Evolutionary conservation across 352 stramenopile species (phyloP).

Genomic region (Phytophthora litchii): DNA sequence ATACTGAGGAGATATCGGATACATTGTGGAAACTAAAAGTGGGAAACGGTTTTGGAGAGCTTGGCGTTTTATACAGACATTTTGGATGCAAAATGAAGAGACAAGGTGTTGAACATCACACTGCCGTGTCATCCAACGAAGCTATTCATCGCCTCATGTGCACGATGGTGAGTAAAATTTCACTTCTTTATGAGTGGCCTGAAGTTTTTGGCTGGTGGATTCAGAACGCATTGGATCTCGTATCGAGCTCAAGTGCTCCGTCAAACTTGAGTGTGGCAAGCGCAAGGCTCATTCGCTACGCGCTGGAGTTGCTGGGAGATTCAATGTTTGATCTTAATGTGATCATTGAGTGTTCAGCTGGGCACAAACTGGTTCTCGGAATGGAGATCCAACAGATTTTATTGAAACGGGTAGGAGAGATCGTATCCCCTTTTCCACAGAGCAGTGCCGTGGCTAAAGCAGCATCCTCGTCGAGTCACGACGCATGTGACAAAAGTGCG

Average conservation of each 20-base stretch:
- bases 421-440: conserved; percentile 28
- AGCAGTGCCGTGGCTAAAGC: not conserved
- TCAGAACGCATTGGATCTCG: conserved; percentile 26
- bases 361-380: conserved; percentile 22
- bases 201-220: conserved; percentile 34
- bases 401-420: conserved; percentile 37
- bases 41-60: conserved; percentile 18
- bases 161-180: conserved; percentile 16
- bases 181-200: conserved; percentile 17
- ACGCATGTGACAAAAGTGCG: not conserved
- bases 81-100: conserved; percentile 17
- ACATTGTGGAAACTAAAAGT: conserved; percentile 13
- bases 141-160: conserved; percentile 33
- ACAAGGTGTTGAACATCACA: not conserved
- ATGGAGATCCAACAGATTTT: conserved; percentile 40
- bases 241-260: conserved; percentile 4
- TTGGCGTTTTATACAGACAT: conserved; percentile 27
- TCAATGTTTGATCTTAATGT: conserved; percentile 32
- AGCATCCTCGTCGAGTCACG: not conserved
- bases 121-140: conserved; percentile 9
- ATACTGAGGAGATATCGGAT: conserved; percentile 1
- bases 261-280: conserved; percentile 22
- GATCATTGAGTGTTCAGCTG: conserved; percentile 1
- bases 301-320: conserved; percentile 33
- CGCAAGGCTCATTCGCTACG: conserved; percentile 24